Percentiles rank a stretch among this genome's conserved stretches.
phyloP scores from a whole-genome alignment of 2,329 filamentous ascomycete species.

The Sporothrix euskadiensis region DNA sequence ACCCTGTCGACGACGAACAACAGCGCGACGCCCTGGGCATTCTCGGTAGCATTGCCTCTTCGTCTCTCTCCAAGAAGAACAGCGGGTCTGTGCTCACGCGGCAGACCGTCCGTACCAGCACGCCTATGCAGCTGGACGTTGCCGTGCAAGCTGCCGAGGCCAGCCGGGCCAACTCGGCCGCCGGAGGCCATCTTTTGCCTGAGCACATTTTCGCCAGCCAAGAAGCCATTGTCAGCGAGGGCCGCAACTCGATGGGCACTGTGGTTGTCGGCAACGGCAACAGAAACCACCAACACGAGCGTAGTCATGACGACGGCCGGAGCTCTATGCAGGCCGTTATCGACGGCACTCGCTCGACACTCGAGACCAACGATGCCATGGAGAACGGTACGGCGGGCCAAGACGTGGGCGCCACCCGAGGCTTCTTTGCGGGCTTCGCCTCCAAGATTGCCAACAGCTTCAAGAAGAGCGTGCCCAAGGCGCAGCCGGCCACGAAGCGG shows the following conservation, averaged over 20 bases:
- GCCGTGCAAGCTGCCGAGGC: slow-evolving; percentile 1
- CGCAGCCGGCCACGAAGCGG: slow-evolving; percentile 3
- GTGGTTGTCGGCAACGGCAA: background rate
- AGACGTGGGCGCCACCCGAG: background rate
- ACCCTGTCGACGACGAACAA: background rate
- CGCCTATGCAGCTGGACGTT: slow-evolving; percentile 19
- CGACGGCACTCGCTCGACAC: slow-evolving; percentile 23
- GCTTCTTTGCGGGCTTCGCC: slow-evolving; percentile 27
- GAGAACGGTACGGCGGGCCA: background rate
- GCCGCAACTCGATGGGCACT: background rate
- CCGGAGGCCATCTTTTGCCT: background rate
- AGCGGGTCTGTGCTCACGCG: slow-evolving; percentile 16
- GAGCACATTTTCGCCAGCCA: slow-evolving; percentile 27
- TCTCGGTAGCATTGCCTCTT: slow-evolving; percentile 21
- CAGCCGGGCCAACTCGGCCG: background rate
- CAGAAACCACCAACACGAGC: background rate
- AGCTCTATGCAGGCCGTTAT: slow-evolving; percentile 10
- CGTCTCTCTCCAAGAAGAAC: slow-evolving; percentile 10
- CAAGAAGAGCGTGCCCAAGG: slow-evolving; percentile 15
- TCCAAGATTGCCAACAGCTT: slow-evolving; percentile 21
- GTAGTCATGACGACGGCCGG: background rate
- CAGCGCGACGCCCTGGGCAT: slow-evolving; percentile 26
- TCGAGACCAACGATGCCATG: background rate
- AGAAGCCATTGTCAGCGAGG: slow-evolving; percentile 28
- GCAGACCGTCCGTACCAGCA: slow-evolving; percentile 25